Evolutionary conservation across 192 early-diverging fungal species (phyloP).

Genomic region (Coemansia sp.): DNA sequence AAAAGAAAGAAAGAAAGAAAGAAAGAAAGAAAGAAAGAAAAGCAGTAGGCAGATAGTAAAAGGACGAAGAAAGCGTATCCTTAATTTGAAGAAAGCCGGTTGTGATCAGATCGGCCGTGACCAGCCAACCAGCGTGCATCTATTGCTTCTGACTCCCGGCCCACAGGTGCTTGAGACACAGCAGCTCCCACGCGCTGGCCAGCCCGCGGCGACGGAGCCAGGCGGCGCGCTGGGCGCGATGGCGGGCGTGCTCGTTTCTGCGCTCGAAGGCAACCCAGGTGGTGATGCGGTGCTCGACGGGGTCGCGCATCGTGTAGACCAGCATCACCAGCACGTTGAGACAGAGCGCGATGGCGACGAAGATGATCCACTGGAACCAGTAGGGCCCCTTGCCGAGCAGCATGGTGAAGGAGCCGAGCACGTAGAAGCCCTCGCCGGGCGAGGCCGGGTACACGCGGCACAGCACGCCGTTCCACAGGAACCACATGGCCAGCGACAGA

Average conservation of each 20-base stretch:
- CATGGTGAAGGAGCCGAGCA: conserved; percentile 56
- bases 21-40: not conserved
- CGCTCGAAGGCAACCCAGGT: conserved; percentile 41
- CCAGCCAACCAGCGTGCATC: not conserved
- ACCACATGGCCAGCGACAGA: conserved; percentile 61
- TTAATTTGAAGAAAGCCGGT: too few species aligned
- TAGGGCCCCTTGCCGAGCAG: conserved; percentile 53
- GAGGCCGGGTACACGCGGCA: conserved; percentile 59
- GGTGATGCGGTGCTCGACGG: conserved; percentile 35
- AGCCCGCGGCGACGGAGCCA: conserved; percentile 8
- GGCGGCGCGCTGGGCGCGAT: conserved; percentile 3
- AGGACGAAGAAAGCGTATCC: not conserved
- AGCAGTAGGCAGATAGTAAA: not conserved
- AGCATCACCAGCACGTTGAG: conserved; percentile 53
- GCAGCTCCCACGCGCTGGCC: conserved; percentile 1
- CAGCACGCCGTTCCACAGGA: conserved; percentile 65
- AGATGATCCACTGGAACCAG: conserved; percentile 63
- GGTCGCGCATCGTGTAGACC: conserved; percentile 29
- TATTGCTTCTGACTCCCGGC: not conserved
- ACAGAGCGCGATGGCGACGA: conserved; percentile 55
- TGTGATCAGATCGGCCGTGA: too few species aligned
- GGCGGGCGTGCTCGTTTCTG: conserved; percentile 13
- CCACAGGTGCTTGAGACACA: conserved; percentile 3
- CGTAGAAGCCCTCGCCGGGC: conserved; percentile 57
- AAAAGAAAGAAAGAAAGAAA: not conserved